phyloP scores from a whole-genome alignment of 805 yeast species.

The Ogataea degrootiae region DNA sequence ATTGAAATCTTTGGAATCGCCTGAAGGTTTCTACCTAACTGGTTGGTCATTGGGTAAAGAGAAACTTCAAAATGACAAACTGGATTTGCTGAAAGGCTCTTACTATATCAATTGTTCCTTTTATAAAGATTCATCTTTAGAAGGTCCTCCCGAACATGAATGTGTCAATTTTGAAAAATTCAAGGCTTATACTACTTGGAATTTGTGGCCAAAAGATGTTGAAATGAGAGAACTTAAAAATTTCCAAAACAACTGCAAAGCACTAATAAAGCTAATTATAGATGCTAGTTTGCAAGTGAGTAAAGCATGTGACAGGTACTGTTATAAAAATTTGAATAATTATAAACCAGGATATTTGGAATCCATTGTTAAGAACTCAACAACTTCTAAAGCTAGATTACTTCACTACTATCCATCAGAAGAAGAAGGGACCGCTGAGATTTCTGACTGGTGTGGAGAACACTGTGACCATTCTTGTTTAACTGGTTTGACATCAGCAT shows the following conservation, averaged over 20 bases:
- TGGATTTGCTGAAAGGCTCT: constrained; percentile 52
- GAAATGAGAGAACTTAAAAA: constrained; percentile 23
- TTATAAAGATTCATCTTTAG: constrained; percentile 36
- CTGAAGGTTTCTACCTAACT: constrained; percentile 47
- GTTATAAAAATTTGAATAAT: constrained; percentile 23
- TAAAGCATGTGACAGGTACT: constrained; percentile 46
- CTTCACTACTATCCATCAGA: constrained; percentile 46
- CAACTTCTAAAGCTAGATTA: constrained; percentile 54
- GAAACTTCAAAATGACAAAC: constrained; percentile 37
- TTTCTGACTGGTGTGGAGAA: constrained; percentile 56
- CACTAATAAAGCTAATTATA: constrained; percentile 40
- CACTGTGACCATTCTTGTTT: constrained; percentile 58
- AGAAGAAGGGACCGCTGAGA: constrained; percentile 6
- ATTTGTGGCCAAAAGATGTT: constrained; percentile 46
- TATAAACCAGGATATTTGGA: constrained; percentile 37
- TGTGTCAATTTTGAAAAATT: constrained; percentile 28
- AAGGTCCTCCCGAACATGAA: constrained; percentile 41
- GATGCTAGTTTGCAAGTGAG: constrained; percentile 47
- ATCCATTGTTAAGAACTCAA: constrained; percentile 42
- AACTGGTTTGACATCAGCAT: constrained; percentile 54
- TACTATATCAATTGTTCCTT: constrained; percentile 57
- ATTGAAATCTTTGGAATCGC: constrained; percentile 38
- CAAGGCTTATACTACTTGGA: constrained; percentile 43
- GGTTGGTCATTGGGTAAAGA: constrained; percentile 65
- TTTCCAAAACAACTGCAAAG: constrained; percentile 35